These are phyloP conservation scores for Fusarium piperis DNA, from an alignment of 2,329 filamentous ascomycete species.

Conservation along the genomic window DNA sequence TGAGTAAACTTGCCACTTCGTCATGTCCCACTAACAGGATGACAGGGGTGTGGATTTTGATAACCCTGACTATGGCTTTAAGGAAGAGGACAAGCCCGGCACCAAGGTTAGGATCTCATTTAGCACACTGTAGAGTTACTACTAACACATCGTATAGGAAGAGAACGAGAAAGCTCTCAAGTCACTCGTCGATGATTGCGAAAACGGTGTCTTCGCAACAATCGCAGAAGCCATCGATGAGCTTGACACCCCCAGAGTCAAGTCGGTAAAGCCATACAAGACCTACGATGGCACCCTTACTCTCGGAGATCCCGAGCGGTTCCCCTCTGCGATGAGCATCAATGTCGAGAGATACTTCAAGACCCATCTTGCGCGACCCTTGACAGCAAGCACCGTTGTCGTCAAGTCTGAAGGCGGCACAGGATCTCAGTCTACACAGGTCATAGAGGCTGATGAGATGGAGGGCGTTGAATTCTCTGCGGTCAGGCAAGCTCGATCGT, in stretches of 20 bases:
- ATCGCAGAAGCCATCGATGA: constrained; percentile 86
- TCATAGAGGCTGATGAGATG: constrained; percentile 58
- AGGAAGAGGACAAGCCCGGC: constrained; percentile 84
- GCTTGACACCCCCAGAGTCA: constrained; percentile 79
- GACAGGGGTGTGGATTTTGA: constrained; percentile 90
- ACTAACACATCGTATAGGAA: constrained; percentile 42
- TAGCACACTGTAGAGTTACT: neutral
- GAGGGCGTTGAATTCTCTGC: constrained; percentile 68
- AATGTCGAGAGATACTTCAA: constrained; percentile 91
- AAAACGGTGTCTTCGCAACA: constrained; percentile 79
- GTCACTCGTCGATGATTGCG: constrained; percentile 72
- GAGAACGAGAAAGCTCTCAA: constrained; percentile 77
- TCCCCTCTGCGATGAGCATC: constrained; percentile 80
- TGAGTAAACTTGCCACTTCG: constrained; percentile 56
- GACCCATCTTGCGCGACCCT: constrained; percentile 79
- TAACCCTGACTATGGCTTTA: constrained; percentile 86
- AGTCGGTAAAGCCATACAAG: constrained; percentile 77
- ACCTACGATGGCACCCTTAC: constrained; percentile 83
- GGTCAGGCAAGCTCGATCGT: constrained; percentile 81
- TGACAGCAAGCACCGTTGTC: constrained; percentile 82
- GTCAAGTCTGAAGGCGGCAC: constrained; percentile 58
- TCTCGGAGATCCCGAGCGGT: constrained; percentile 79
- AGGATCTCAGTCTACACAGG: constrained; percentile 61
- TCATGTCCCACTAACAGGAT: constrained; percentile 26
- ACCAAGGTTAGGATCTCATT: constrained; percentile 68